phyloP scores from a whole-genome alignment of 2,329 filamentous ascomycete species.

The Spiromastix sp. region DNA sequence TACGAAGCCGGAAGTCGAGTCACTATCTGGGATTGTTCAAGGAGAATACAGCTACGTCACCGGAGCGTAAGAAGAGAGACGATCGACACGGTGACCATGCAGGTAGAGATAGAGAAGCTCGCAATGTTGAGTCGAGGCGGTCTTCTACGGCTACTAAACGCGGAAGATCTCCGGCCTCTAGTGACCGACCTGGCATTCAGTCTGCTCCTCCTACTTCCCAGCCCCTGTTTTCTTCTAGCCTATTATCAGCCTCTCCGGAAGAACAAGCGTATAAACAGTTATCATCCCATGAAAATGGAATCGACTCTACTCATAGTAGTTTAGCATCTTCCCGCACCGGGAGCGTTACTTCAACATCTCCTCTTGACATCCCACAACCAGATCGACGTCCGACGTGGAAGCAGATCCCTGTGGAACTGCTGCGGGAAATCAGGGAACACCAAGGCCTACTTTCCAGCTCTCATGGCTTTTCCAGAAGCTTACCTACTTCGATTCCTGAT shows the following conservation, averaged over 20 bases:
- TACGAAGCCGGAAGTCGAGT: slow-evolving; percentile 54
- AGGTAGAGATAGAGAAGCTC: slow-evolving; percentile 15
- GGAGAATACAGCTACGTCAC: slow-evolving; percentile 46
- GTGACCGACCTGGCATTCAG: not conserved
- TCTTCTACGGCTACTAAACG: slow-evolving; percentile 3
- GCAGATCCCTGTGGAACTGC: slow-evolving; percentile 37
- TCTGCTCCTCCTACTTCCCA: slow-evolving; percentile 1
- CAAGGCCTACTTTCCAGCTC: slow-evolving; percentile 35
- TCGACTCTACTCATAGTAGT: not conserved
- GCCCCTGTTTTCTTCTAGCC: not conserved
- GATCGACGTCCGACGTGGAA: slow-evolving; percentile 4
- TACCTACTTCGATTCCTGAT: slow-evolving; percentile 28
- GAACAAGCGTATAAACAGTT: not conserved
- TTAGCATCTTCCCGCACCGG: not conserved
- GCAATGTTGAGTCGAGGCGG: slow-evolving; percentile 9
- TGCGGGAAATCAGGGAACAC: slow-evolving; percentile 48
- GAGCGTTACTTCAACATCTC: not conserved
- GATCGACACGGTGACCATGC: slow-evolving; percentile 28
- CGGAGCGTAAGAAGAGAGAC: slow-evolving; percentile 41
- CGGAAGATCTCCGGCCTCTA: slow-evolving; percentile 1
- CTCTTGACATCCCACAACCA: not conserved
- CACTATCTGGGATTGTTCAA: slow-evolving; percentile 57
- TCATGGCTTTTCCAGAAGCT: slow-evolving; percentile 35
- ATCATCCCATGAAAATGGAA: not conserved
- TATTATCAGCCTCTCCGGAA: too few species aligned